Base-by-base conservation (phyloP, 2,329 filamentous ascomycete species). In the Chrysoporthe austroafricana region DNA sequence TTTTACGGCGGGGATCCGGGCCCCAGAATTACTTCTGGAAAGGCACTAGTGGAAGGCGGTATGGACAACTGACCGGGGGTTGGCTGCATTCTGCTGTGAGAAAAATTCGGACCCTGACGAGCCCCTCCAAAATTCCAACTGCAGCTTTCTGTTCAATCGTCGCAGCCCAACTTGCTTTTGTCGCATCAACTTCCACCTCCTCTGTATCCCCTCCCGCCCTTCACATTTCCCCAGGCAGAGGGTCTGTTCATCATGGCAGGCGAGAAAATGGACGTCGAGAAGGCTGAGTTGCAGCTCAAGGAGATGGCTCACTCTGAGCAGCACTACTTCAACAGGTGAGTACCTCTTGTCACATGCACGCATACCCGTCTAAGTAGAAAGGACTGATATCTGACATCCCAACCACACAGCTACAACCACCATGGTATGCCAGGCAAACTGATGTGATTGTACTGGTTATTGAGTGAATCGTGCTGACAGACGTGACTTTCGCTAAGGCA, bases 311-410 rank as follows among this genome's bases (percentile, higher is more conserved):
- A 97, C 83, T 96, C 94, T 72, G 96, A 99, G 86, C 94, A 96
- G 81, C 96, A 98, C 82, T 99, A 98, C 86, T 98, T 98, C 85
- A 98, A 97, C 84, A 97, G 94, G 94, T 96, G 82, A 72, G 75
- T 72, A 78, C 67, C 59, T 70, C 74, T 79, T 67, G 32, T 58
- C 62, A 64, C 39, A 65, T 54, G 62, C 43, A 21, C 42, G 2
- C 9, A 36, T 16, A 52, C 36, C 58, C 42, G 34, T 18, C 39
- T 16, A 4, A 54, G 9, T 36, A 32, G 16, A 14, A 36, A 6
- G 39, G 42, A 6, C 6, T 3, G 39, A n/a, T 7, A 50, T 43
- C 68, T 70, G 16, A 70, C 42, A 13, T 36, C 46, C 8, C 5
- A 36, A 21, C 11, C 69, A 66, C 66, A 73, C 79, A 97, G 94